Conservation (phyloP, 768 basidiomycete genomes). For the Omphalotus guepiniiformis region DNA sequence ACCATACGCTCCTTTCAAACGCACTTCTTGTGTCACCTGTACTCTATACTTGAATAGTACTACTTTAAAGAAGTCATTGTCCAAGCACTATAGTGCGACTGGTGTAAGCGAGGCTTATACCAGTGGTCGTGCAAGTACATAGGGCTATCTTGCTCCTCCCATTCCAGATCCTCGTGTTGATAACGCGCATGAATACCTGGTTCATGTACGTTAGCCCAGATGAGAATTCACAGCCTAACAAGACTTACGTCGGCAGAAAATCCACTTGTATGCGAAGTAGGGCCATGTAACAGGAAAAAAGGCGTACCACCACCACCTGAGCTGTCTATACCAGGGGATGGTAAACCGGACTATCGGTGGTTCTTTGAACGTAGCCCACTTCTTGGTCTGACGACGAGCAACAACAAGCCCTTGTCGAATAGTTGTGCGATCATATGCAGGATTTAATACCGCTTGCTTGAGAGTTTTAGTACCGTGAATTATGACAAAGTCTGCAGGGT, state of each 20-base stretch:
- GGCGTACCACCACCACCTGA: slow-evolving; percentile 4
- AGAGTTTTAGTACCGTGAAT: slow-evolving; percentile 44
- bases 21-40: too few relatives aligned
- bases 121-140: too few relatives aligned
- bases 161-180: not conserved
- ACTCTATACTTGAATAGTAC: too few relatives aligned
- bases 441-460: slow-evolving; percentile 46
- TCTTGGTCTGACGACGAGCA: slow-evolving; percentile 29
- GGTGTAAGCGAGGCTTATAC: too few relatives aligned
- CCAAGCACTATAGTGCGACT: too few relatives aligned
- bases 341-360: not conserved
- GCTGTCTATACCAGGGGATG: not conserved
- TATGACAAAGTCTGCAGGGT: slow-evolving; percentile 55
- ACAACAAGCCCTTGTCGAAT: slow-evolving; percentile 43
- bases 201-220: not conserved
- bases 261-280: not conserved
- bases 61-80: too few relatives aligned
- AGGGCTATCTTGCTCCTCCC: not conserved
- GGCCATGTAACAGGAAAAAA: slow-evolving; percentile 5
- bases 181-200: not conserved
- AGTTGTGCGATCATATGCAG: slow-evolving; percentile 46
- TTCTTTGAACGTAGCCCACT: slow-evolving; percentile 24
- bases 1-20: too few relatives aligned
- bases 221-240: not conserved
- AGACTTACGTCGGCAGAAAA: slow-evolving; percentile 1